Base-by-base conservation (phyloP, 2,329 filamentous ascomycete genomes). In the Elsinoe necatrix region DNA sequence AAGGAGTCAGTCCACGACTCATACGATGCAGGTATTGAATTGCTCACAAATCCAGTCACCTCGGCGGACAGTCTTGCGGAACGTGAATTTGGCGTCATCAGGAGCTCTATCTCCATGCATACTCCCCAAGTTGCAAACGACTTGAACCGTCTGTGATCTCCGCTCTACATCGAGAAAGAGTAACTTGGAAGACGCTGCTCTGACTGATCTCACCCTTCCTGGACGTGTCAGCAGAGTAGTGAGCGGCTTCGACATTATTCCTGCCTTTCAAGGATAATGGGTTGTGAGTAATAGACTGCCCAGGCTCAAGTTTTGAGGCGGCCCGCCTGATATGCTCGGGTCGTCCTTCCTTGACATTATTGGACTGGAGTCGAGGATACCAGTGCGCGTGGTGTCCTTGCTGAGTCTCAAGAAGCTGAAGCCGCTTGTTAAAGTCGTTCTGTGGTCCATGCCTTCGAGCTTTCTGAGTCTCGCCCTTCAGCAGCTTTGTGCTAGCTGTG, bases 31-130 rank as follows among this genome's bases (percentile, higher is more conserved):
- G 14, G 18, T 9, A 7, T 14, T n/a, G 43, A 9, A 4, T 14
- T 61, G 77, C 86, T 74, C 78, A 89, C 87, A 84, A 67, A 92
- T 83, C 68, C 87, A 85, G 73, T 97, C 93, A 61, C 93, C 93
- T 63, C 87, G 81, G 62, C 86, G 82, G 48, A 91, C 77, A 56
- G 88, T 71, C 60, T 82, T 82, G 61, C 80, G 80, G 60, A 87
- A 80, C 37, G 79, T 69, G 64, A 80, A 84, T 68, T 81, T 82
- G 14, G 67, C 63, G n/a, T 75, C 71, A 1, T 68, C 62, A 3
- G 68, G 64, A 8, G 72, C 62, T 16, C 65, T 70, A n/a, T 69
- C 60, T n/a, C 66, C 59, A 14, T 68, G 67, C 59, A 78, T 66
- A 54, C 77, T 80, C 58, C 77, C 76, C 63, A 84, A 77, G 70